Base-by-base conservation (phyloP, 768 basidiomycete genomes). In the Amyloporia xantha region DNA sequence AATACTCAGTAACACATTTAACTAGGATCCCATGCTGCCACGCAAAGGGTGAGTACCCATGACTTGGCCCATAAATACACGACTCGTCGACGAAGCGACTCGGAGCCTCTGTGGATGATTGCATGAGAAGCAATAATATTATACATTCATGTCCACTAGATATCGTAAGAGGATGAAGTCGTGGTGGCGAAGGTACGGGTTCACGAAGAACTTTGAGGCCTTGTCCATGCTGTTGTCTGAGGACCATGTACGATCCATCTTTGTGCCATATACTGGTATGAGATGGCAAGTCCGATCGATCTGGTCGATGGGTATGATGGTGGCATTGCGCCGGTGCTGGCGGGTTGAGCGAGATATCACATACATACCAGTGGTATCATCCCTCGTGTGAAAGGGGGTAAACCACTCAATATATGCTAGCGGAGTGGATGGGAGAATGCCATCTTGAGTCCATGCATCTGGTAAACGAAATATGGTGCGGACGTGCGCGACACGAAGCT, bases 401-500 rank as follows among this genome's bases (percentile, higher is more conserved):
- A 43, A 43, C 41, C 41, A 43, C 15, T 43, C 41, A 7, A 43
- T 17, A 43, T 28, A 43, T 24, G 41, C 41, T 12, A 43, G 41
- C 9, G 41, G 26, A 23, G 20, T 11, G 10, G 20, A 9, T 9
- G 39, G 20, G 10, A 10, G 39, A 9, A 19, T 9, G 11, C 7
- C 20, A 19, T 9, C 19, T 11, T 11, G 15, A 19, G 9, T 41
- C 20, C 39, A 9, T 63, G 46, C 15, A 7, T 33, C 30, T 33
- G 30, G 30, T 7, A 33, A 7, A 15, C 30, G 15, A 15, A 33
- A 33, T 7, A 33, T 33, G 30, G 30, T 15, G 7, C 30, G 15
- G 9, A 33, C 30, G 9, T 33, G 30, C 9, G 30, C 30, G 15
- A 33, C 30, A 33, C 30, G 15, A 33, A 33, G 30, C 7, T 15